Percentiles rank a stretch among this genome's conserved stretches.
phyloP scores from a whole-genome alignment of 371 early-diverging fungal species.

The Zychaea mexicana region DNA sequence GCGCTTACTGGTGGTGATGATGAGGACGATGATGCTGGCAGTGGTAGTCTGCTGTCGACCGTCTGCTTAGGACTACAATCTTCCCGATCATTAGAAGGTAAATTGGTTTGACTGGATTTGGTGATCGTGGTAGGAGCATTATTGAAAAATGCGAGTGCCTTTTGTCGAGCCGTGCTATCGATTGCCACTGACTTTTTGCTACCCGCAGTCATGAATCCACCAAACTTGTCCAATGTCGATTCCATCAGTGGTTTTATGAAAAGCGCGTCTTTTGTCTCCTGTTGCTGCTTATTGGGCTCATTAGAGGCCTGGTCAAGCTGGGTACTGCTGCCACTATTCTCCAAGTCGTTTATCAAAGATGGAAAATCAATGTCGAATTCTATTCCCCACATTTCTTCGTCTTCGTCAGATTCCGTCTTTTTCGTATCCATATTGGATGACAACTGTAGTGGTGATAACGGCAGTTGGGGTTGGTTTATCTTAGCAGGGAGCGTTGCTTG shows the following conservation, averaged over 20 bases:
- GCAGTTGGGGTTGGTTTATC: too few relatives aligned
- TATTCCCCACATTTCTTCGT: constrained; percentile 14
- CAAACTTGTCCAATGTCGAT: constrained; percentile 10
- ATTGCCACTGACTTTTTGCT: constrained; percentile 23
- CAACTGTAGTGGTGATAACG: too few relatives aligned
- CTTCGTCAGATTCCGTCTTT: constrained; percentile 1
- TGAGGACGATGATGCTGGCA: too few relatives aligned
- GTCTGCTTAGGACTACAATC: too few relatives aligned
- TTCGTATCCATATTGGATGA: background rate
- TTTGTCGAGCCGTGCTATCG: constrained; percentile 16
- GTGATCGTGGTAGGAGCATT: background rate
- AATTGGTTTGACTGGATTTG: too few relatives aligned
- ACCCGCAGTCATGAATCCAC: constrained; percentile 20
- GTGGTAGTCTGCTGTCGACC: too few relatives aligned
- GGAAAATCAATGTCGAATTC: constrained; percentile 14
- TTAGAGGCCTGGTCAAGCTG: background rate
- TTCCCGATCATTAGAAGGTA: too few relatives aligned
- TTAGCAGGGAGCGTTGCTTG: too few relatives aligned
- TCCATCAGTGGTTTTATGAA: constrained; percentile 18
- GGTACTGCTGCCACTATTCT: background rate
- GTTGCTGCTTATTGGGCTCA: background rate
- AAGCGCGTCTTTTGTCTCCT: background rate
- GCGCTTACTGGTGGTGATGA: too few relatives aligned
- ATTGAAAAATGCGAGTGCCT: constrained; percentile 8
- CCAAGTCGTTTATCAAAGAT: constrained; percentile 8